Evolutionary conservation across 768 basidiomycete genomes (phyloP), one percentile per base, ranked within the genome.

Genomic region (Roridomyces roridus): DNA sequence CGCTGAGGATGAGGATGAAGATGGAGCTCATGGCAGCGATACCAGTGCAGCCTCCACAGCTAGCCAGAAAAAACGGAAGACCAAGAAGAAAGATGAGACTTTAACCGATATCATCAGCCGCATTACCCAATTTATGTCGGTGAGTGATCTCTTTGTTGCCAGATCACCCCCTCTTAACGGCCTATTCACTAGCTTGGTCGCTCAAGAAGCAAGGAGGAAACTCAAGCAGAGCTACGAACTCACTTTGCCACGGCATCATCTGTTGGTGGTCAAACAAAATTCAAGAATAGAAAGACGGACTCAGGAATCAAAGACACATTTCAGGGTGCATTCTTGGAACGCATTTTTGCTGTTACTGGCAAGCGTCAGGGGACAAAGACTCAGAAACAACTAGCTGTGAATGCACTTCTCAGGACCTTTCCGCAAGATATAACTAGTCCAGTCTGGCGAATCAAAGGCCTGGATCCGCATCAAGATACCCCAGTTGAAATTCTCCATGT

Each of bases 401-500:
- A 60, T 25, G 49, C 20, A 3, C 28, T 55, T 8, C 10, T 62
- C 12, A 11, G 11, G 17, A 40, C 25, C 2, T 55, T 72, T 28
- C 67, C 70, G 0, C n/a, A 50, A 1, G 48, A 71, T 4, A 64
- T 62, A 5, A 66, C 62, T 0, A 78, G 72, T 63, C 75, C 77
- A 1, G 70, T 78, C 0, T 76, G 74, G 66, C 31, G 64, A 7
- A 56, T 71, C 20, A 11, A 51, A 80, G 79, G 68, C 4, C 55
- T 81, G 0, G 74, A 83, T 58, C 72, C 79, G 2, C 72, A 81
- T 54, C 46, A 29, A 11, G 79, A 80, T 55, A 77, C 79, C 2
- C 78, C 79, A 5, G 75, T 79, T 0, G 77, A 81, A 53, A 75
- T 80, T 21, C 65, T 81, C 0, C 80, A 81, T 58, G 73, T 76